These are phyloP conservation scores for Logfia minima DNA, from an alignment of 129 eudicot genomes.

Conservation along the genomic window DNA sequence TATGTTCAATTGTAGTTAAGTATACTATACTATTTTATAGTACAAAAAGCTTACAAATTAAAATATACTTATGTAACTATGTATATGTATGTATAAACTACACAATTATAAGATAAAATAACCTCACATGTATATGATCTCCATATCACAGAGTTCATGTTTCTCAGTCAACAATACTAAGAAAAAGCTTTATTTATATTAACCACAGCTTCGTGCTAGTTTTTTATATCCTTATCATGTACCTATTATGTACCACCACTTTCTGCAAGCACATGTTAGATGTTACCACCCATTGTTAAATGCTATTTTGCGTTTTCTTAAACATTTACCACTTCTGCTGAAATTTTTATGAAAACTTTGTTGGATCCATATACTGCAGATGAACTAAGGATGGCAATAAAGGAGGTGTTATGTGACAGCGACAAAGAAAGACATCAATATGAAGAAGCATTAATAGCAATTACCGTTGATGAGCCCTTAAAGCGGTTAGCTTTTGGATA, in stretches of 20 bases:
- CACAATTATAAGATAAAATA: neutral
- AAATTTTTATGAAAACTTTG: constrained; percentile 13
- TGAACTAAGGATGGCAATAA: constrained; percentile 82
- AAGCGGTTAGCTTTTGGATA: constrained; percentile 54
- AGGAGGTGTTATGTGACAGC: constrained; percentile 84
- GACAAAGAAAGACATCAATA: constrained; percentile 53
- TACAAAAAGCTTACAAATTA: neutral
- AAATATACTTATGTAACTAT: neutral
- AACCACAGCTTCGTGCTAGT: neutral
- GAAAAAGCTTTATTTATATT: neutral
- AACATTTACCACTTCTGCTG: neutral
- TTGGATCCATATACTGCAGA: constrained; percentile 42
- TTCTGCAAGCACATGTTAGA: neutral
- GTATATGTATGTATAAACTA: neutral
- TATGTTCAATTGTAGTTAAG: neutral
- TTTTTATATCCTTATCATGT: too few relatives aligned
- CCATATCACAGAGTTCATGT: neutral
- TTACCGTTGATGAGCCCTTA: constrained; percentile 85
- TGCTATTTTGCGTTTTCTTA: neutral
- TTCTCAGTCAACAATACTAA: too few relatives aligned
- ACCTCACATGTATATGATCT: neutral
- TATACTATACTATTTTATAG: neutral
- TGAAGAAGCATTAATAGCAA: constrained; percentile 87
- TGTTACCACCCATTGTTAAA: neutral
- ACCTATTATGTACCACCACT: neutral